Evolutionary conservation across 1,284 basidiomycete genomes (phyloP), one percentile per base, ranked within the genome.

Genomic region (Fomes fomentarius): DNA sequence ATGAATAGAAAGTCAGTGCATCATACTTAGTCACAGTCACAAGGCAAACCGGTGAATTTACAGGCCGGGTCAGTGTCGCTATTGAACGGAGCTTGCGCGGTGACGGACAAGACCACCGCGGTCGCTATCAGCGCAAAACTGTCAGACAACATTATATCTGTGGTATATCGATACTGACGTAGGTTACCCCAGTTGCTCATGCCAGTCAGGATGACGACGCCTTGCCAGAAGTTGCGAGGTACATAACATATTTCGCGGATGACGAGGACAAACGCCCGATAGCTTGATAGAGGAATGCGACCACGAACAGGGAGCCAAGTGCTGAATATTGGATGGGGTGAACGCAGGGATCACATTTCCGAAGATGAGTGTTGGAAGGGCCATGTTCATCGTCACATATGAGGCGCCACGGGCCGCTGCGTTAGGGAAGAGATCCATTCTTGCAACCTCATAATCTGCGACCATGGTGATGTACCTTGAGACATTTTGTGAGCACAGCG

Each of bases 131-230:
- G 38, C 26, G n/a, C 14, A 12, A 2, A 28, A 55, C n/a, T 17
- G 47, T 28, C 5, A 31, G 15, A 8, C 7, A 8, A 24, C 1
- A 15, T 17, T 22, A 12, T 11, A 2, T 30, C 17, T 11, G 19
- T 7, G 7, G 37, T 3, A 10, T 17, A 15, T 17, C 21, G 10
- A 43, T 11, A 67, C 69, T 57, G 41, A 71, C 69, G 68, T 3
- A 75, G 62, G 47, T 75, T 73, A 50, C 78, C 78, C 80, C 80
- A 82, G 60, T 82, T 82, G 40, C 77, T 79, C 63, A 78, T 69
- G 1, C 71, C 67, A 9, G 73, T 73, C 41, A 71, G 48, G 19
- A 75, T 65, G 24, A 76, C 52, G 25, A 75, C 68, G 6, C 74
- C 74, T 54, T 75, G 73, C 70, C 73, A 75, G 57, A 76, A 76